These are phyloP conservation scores for Acorus calamus DNA, from an alignment of 106 monocot species.

Conservation along the genomic window DNA sequence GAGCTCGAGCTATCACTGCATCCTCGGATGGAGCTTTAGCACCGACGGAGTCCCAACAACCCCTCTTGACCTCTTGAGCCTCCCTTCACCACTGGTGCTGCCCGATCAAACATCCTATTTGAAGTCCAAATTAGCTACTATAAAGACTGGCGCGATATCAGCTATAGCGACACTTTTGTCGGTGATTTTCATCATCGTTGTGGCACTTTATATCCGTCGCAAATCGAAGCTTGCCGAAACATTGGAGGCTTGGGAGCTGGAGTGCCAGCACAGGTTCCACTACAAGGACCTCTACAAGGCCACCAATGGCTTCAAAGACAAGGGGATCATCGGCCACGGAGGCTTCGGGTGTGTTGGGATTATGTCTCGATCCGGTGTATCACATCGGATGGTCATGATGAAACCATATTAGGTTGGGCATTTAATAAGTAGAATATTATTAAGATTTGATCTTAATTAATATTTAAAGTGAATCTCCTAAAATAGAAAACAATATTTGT, in stretches of 20 bases:
- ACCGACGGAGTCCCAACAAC: neutral
- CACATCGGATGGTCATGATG: too few relatives aligned
- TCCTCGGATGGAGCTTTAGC: slow-evolving; percentile 1
- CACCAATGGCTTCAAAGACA: neutral
- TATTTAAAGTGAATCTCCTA: too few relatives aligned
- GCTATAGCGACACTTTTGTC: neutral
- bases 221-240: neutral
- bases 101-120: neutral
- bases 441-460: too few relatives aligned
- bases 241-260: neutral
- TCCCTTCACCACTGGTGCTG: neutral
- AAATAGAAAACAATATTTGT: too few relatives aligned
- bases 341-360: slow-evolving; percentile 1
- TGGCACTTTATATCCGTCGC: neutral
- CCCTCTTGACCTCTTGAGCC: neutral
- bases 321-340: neutral
- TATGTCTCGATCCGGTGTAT: too few relatives aligned
- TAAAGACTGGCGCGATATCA: neutral
- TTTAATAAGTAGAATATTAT: too few relatives aligned
- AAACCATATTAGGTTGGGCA: too few relatives aligned
- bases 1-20: neutral
- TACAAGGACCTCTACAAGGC: neutral
- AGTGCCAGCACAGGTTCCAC: neutral
- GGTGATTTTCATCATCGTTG: neutral
- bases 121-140: too few relatives aligned